Evolutionary conservation across 2,329 filamentous ascomycete species (phyloP).

Genomic region (Tolypocladium cylindrosporum): DNA sequence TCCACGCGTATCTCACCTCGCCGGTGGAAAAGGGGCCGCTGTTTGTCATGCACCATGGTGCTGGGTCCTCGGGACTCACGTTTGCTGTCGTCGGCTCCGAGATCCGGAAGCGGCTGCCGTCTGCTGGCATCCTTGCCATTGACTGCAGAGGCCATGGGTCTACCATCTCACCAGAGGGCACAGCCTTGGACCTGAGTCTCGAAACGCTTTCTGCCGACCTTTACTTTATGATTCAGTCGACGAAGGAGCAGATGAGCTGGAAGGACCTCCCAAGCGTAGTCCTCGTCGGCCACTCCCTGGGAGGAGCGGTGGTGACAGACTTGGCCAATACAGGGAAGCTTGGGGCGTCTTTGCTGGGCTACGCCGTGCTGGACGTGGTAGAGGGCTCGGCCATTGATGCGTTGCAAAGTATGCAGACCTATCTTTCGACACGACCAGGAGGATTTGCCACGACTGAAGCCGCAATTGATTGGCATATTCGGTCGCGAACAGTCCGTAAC

Average conservation of each 20-base stretch:
- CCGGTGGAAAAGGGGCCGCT: conserved; percentile 67
- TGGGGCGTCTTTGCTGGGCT: conserved; percentile 64
- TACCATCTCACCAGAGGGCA: conserved; percentile 39
- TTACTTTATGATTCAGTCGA: conserved; percentile 55
- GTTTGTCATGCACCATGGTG: conserved; percentile 91
- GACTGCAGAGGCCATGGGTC: conserved; percentile 84
- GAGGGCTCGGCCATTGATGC: conserved; percentile 95
- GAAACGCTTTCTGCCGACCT: conserved; percentile 66
- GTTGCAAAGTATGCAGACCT: conserved; percentile 86
- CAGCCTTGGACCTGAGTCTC: conserved; percentile 56
- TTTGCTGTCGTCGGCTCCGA: conserved; percentile 76
- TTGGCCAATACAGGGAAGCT: conserved; percentile 60
- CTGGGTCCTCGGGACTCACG: conserved; percentile 83
- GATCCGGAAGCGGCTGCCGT: conserved; percentile 65
- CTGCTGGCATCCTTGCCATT: conserved; percentile 72
- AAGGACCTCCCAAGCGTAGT: conserved; percentile 60
- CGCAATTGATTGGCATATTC: conserved; percentile 89
- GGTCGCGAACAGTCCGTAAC: conserved; percentile 80
- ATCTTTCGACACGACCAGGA: conserved; percentile 70
- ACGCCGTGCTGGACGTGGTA: conserved; percentile 87
- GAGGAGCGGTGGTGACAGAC: conserved; percentile 83
- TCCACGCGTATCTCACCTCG: conserved; percentile 83
- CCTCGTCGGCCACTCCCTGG: conserved; percentile 84
- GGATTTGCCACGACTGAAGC: conserved; percentile 68
- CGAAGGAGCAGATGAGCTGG: conserved; percentile 64